These are phyloP conservation scores for Corynespora cassiicola DNA, from an alignment of 2,329 filamentous ascomycete species.

Conservation along the genomic window DNA sequence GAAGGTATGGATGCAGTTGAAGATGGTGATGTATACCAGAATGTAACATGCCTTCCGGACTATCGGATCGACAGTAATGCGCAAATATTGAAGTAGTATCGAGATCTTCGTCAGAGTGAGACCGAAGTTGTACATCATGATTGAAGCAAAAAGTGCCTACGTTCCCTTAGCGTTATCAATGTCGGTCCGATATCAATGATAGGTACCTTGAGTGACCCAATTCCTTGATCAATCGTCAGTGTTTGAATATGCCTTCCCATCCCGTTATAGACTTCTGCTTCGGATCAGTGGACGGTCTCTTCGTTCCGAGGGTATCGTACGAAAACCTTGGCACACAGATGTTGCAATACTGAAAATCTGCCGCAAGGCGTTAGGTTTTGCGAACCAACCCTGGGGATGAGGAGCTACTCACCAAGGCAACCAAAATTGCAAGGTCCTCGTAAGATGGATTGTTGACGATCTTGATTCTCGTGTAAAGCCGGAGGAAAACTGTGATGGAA, in stretches of 20 bases:
- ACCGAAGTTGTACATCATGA: conserved; percentile 24
- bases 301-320: conserved; percentile 7
- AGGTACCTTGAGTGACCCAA: conserved; percentile 19
- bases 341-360: conserved; percentile 22
- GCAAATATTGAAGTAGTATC: conserved; percentile 22
- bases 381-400: not conserved
- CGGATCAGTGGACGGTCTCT: not conserved
- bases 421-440: conserved; percentile 19
- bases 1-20: conserved; percentile 13
- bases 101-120: conserved; percentile 19
- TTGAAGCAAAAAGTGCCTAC: conserved; percentile 21
- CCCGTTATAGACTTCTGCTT: conserved; percentile 21
- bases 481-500: conserved; percentile 11
- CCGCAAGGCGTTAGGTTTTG: not conserved
- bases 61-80: conserved; percentile 14
- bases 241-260: conserved; percentile 24
- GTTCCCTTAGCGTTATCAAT: not conserved
- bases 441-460: conserved; percentile 18
- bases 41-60: conserved; percentile 13
- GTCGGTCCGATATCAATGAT: not conserved
- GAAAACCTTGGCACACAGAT: conserved; percentile 24
- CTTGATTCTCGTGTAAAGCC: conserved; percentile 18
- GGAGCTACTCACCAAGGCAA: conserved; percentile 14
- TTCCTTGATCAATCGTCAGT: conserved; percentile 18
- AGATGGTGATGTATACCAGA: conserved; percentile 11